phyloP scores from a whole-genome alignment of 345 rosid species.

The Pugionium dolabratum region DNA sequence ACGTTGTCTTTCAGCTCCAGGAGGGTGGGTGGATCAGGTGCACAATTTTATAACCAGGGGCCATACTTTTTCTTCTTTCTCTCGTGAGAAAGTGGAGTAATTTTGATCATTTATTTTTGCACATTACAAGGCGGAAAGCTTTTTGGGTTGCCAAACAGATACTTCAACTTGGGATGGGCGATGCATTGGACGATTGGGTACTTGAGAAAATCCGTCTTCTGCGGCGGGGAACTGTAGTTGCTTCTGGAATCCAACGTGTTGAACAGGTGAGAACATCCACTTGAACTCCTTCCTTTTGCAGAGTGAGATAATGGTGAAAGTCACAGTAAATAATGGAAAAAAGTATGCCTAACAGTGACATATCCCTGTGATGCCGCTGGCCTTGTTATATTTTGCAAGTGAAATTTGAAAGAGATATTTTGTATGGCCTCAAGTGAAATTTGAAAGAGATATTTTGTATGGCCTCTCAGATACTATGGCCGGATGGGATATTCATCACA shows the following conservation, averaged over 20 bases:
- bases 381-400: constrained; percentile 1
- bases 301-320: constrained; percentile 3
- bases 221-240: constrained; percentile 80
- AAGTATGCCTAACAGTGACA: constrained; percentile 12
- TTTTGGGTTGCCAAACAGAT: constrained; percentile 99
- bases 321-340: not conserved
- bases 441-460: constrained; percentile 12
- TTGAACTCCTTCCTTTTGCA: constrained; percentile 2
- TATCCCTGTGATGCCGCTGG: constrained; percentile 8
- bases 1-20: constrained; percentile 90
- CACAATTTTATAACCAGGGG: not conserved
- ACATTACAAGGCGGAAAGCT: constrained; percentile 74
- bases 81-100: constrained; percentile 14
- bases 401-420: constrained; percentile 8
- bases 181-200: constrained; percentile 99
- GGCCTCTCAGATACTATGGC: constrained; percentile 85
- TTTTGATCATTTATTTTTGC: constrained; percentile 23
- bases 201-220: constrained; percentile 88
- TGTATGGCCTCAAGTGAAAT: not conserved
- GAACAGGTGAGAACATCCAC: constrained; percentile 65
- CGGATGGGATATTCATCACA: constrained; percentile 94
- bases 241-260: constrained; percentile 81
- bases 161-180: constrained; percentile 98
- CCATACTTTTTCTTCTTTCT: constrained; percentile 1
- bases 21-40: constrained; percentile 99